Conservation (phyloP, 2,329 filamentous ascomycete genomes). For the Xylaria digitata region DNA sequence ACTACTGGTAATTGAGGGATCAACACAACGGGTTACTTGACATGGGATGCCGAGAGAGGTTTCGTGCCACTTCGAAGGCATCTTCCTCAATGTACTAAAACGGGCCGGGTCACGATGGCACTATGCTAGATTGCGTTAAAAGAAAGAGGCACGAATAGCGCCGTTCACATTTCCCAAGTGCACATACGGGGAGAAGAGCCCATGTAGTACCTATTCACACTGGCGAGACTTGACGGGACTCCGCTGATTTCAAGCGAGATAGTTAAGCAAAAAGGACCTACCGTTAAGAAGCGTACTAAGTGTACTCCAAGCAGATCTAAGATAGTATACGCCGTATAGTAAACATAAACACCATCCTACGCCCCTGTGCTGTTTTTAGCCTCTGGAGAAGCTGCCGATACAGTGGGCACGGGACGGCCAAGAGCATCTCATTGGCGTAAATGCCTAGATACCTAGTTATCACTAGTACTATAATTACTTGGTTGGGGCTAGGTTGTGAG, state of each 20-base stretch:
- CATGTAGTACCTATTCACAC: background rate
- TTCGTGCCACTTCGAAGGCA: background rate
- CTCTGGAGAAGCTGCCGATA: background rate
- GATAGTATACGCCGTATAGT: background rate
- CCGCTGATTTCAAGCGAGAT: background rate
- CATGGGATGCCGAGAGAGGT: slow-evolving; percentile 1
- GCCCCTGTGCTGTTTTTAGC: background rate
- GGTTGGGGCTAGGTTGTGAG: background rate
- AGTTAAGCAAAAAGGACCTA: too few relatives aligned
- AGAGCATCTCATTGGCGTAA: background rate
- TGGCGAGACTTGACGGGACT: background rate
- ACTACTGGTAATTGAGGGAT: too few relatives aligned
- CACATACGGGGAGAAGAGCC: slow-evolving; percentile 1
- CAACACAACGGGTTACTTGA: background rate
- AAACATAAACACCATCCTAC: background rate
- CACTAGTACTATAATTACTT: background rate
- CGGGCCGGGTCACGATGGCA: background rate
- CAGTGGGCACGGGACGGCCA: background rate
- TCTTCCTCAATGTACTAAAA: background rate
- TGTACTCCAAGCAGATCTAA: background rate
- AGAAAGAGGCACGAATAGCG: background rate
- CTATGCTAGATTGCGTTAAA: slow-evolving; percentile 5
- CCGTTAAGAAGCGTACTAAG: background rate
- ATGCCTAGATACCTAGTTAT: background rate
- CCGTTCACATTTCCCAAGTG: background rate